These are phyloP conservation scores for Termitomyces sp. DNA, from an alignment of 768 basidiomycete species.

Conservation along the genomic window DNA sequence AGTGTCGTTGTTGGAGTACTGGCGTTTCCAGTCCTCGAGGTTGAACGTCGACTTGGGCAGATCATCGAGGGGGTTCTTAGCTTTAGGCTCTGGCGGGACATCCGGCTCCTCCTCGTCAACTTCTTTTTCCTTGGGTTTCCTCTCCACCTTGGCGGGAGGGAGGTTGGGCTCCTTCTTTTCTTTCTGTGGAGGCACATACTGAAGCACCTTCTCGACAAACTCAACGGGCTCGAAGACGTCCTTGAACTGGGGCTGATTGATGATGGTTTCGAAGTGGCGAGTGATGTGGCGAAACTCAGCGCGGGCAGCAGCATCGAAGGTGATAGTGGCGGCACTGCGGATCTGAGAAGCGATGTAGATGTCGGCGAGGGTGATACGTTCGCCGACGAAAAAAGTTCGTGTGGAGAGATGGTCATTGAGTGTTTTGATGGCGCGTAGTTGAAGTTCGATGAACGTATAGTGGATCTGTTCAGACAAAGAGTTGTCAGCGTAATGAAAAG, in stretches of 20 bases:
- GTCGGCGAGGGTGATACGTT: conserved; percentile 94
- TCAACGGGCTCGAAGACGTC: conserved; percentile 53
- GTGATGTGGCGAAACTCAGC: conserved; percentile 67
- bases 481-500: not conserved
- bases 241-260: conserved; percentile 75
- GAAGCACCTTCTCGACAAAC: conserved; percentile 64
- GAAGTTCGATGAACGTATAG: conserved; percentile 43
- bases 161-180: conserved; percentile 64
- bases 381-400: conserved; percentile 86
- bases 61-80: conserved; percentile 90
- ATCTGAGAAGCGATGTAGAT: conserved; percentile 59
- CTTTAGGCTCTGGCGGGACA: conserved; percentile 76
- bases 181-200: conserved; percentile 72
- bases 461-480: conserved; percentile 44
- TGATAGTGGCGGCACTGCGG: conserved; percentile 41
- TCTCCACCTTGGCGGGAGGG: conserved; percentile 51
- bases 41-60: conserved; percentile 86
- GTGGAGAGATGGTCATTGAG: conserved; percentile 69
- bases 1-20: conserved; percentile 97
- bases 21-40: conserved; percentile 95
- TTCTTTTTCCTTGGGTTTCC: conserved; percentile 83
- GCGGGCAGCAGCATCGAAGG: conserved; percentile 63
- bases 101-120: conserved; percentile 76
- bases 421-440: conserved; percentile 53
- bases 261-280: conserved; percentile 82